phyloP scores from a whole-genome alignment of 2,329 filamentous ascomycete genomes.

The Calonectria naviculata region DNA sequence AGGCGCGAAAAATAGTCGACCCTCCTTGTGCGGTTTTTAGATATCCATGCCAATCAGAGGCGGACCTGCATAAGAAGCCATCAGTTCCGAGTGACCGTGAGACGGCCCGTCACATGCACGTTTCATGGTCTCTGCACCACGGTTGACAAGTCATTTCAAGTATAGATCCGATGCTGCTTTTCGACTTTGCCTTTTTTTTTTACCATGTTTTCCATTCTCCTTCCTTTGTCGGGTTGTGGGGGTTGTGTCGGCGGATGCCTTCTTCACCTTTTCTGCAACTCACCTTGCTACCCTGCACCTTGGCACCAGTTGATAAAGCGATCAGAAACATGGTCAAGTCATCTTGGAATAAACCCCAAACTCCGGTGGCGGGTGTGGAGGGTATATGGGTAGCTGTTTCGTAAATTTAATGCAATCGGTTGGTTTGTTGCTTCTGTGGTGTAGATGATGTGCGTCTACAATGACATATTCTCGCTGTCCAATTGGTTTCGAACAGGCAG shows the following conservation, averaged over 20 bases:
- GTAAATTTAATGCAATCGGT: background rate
- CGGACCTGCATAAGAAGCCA: slow-evolving; percentile 30
- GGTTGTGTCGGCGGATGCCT: slow-evolving; percentile 22
- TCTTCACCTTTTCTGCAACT: slow-evolving; percentile 21
- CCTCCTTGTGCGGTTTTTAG: background rate
- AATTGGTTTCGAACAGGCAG: background rate
- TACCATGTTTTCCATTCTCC: background rate
- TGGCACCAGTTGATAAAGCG: background rate
- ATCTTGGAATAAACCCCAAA: background rate
- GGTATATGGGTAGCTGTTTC: background rate
- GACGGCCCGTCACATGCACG: slow-evolving; percentile 14
- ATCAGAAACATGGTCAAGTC: background rate
- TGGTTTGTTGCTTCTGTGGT: background rate
- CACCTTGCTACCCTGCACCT: slow-evolving; percentile 4
- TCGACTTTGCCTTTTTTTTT: slow-evolving; percentile 5
- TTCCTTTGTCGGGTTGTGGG: background rate
- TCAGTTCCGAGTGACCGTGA: background rate
- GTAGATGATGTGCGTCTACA: background rate
- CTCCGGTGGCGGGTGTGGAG: background rate
- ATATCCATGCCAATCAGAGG: slow-evolving; percentile 34
- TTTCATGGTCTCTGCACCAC: slow-evolving; percentile 11
- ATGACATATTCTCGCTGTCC: background rate
- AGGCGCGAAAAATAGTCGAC: background rate
- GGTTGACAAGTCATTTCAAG: slow-evolving; percentile 27
- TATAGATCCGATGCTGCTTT: slow-evolving; percentile 27